Base-by-base conservation (phyloP, 768 basidiomycete species). In the Cubamyces sp. region DNA sequence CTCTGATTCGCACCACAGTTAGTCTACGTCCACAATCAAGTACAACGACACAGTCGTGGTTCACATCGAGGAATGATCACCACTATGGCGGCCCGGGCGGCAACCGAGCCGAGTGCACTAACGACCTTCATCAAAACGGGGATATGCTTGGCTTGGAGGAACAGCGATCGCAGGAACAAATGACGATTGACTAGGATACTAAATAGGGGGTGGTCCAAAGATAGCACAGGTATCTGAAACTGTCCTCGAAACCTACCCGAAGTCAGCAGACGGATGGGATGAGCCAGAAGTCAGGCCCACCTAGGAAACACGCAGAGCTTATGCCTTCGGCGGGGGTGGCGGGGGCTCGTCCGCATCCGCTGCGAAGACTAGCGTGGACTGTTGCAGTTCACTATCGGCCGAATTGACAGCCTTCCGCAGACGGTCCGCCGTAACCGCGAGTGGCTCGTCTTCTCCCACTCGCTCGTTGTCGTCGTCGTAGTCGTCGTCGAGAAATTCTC, bases 401-500 rank as follows among this genome's bases (percentile, higher is more conserved):
- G 56, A 18, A 21, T 54, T 23, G 5, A n/a, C 58, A 8, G 55
- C 61, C 34, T 50, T 61, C 50, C 59, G 55, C 49, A 69, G 43
- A 14, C 65, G 46, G 47, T 64, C 64, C 0, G 61, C 66, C 11
- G 59, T 68, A 34, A 61, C 67, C 18, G 64, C 57, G 11, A 74
- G 55, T 14, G 68, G 67, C 34, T 74, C 71, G 40, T 65, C 64
- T 61, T 69, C 71, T 25, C 69, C 65, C 26, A 73, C 75, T 30
- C 79, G 73, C 37, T 79, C 82, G 14, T 83, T 61, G 23, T 68
- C 72, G 18, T 80, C 86, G 48, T 86, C 85, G 49, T 83, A 80
- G 34, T 84, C 84, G 60, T 85, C 84, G 40, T 79, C 81, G 50
- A 91, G 66, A 63, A 90, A 90, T 56, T 86, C 85, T 16, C 78